Percentiles rank a stretch among this genome's conserved stretches.
These are phyloP conservation scores for Pezicula radicicola DNA, from an alignment of 2,329 filamentous ascomycete species.

Conservation along the genomic window DNA sequence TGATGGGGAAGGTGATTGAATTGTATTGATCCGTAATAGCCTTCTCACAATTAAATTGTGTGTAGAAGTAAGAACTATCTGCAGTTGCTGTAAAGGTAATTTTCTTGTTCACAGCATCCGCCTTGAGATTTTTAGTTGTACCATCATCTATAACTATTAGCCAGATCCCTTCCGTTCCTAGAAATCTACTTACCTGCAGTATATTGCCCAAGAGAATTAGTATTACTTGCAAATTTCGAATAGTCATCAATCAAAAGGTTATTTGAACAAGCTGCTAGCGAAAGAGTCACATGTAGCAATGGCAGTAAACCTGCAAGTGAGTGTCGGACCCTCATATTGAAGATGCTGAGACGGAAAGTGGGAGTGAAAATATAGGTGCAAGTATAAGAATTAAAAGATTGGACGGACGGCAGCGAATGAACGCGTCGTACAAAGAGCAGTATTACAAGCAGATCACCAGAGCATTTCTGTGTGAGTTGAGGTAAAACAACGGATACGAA, in stretches of 20 bases:
- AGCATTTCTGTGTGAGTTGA: no score
- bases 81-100: conserved; percentile 47
- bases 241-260: conserved; percentile 29
- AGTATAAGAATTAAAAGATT: neutral
- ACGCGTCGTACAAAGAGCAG: neutral
- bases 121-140: conserved; percentile 40
- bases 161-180: neutral
- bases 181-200: conserved; percentile 31
- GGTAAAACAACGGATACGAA: no score
- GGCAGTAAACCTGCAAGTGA: neutral
- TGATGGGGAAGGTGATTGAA: conserved; percentile 43
- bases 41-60: conserved; percentile 45
- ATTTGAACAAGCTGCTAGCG: conserved; percentile 20
- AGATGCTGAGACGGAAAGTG: neutral
- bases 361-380: neutral
- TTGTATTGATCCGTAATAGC: conserved; percentile 43
- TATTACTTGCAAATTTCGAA: conserved; percentile 26
- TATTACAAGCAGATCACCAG: no score
- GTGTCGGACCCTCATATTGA: neutral
- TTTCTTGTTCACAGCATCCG: conserved; percentile 35
- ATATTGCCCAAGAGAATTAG: conserved; percentile 32
- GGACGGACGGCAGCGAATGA: neutral
- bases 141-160: conserved; percentile 40
- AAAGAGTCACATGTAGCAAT: neutral
- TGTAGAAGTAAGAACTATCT: conserved; percentile 48